Evolutionary conservation across 2,329 filamentous ascomycete species (phyloP), one percentile per base, ranked within the genome.

Genomic region (Phyllosticta citriasiana): DNA sequence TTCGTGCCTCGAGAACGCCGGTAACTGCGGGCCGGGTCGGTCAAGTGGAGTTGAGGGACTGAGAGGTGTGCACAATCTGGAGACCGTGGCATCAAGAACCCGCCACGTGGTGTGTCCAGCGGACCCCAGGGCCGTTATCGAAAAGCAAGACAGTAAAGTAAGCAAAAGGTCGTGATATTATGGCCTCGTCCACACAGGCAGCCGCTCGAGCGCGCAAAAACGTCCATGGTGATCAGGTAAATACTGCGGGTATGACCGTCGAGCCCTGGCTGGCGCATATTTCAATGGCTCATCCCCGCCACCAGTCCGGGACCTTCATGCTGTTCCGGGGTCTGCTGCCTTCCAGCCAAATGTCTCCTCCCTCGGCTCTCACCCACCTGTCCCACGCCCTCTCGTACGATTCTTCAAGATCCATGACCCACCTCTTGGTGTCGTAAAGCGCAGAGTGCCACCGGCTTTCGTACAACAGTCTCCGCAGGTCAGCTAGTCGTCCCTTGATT

Each of bases 351-450:
- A 99, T 96, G 78, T 99, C 94, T 8, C 93, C 92, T n/a, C 89
- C 87, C 74, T 91, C 84, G 12, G 91, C 92, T 51, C 78, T 80
- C 50, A 92, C 91, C 93, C 94, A 99, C 70, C 85, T 83, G 67
- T 81, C 81, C 94, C 94, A 99, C 19, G 92, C 91, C 71, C 88
- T 84, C 65, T 89, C 86, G 72, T 97, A 99, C 12, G 91, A 92
- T 64, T 84, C 81, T 77, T 99, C 94, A 22, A 99, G 77, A 74
- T 97, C 92, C 55, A 80, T 77, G 26, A 97, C 93, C 94, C 94
- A 99, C 67, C 94, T 83, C 67, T 80, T 83, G 5, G 94, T 99
- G 74, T 99, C 86, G 72, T 99, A 99, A 53, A 99, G 79, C 14
- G 88, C 88, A 73, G 91, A 96, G 27, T 80, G 84, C 88, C 91